Evolutionary conservation across 805 yeast species (phyloP).

Genomic region (Metschnikowia orientalis): DNA sequence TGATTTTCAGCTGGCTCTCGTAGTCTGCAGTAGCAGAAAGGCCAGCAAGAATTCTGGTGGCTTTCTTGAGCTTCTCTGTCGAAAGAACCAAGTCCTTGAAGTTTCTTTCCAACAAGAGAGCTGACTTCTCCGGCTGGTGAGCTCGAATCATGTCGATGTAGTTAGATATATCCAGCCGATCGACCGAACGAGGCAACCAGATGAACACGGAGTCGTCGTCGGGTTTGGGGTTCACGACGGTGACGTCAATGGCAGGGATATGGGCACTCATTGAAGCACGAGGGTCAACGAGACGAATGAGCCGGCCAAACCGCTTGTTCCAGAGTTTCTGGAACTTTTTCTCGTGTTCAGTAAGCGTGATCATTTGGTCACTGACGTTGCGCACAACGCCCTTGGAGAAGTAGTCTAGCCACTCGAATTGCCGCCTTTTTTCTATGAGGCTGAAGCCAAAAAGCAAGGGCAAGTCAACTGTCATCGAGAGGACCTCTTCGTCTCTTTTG

Average conservation of each 20-base stretch:
- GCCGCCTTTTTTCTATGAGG: constrained; percentile 56
- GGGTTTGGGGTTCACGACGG: constrained; percentile 10
- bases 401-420: constrained; percentile 52
- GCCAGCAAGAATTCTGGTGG: constrained; percentile 29
- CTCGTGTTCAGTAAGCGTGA: constrained; percentile 55
- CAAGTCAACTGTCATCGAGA: constrained; percentile 52
- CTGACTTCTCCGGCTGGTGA: constrained; percentile 27
- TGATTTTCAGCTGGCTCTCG: constrained; percentile 13
- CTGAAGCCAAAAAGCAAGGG: constrained; percentile 72
- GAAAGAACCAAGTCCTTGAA: constrained; percentile 42
- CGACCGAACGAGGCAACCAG: constrained; percentile 35
- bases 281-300: constrained; percentile 23
- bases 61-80: constrained; percentile 34
- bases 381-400: constrained; percentile 35
- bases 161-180: constrained; percentile 28
- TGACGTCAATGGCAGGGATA: constrained; percentile 22
- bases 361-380: constrained; percentile 54
- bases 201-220: constrained; percentile 17
- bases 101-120: constrained; percentile 39
- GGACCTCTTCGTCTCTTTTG: constrained; percentile 32
- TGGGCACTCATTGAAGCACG: constrained; percentile 12
- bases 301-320: constrained; percentile 56
- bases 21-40: constrained; percentile 13
- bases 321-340: constrained; percentile 52
- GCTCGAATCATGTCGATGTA: constrained; percentile 29